phyloP scores from a whole-genome alignment of 2,329 filamentous ascomycete genomes.

The Verticillium zaregamsianum region DNA sequence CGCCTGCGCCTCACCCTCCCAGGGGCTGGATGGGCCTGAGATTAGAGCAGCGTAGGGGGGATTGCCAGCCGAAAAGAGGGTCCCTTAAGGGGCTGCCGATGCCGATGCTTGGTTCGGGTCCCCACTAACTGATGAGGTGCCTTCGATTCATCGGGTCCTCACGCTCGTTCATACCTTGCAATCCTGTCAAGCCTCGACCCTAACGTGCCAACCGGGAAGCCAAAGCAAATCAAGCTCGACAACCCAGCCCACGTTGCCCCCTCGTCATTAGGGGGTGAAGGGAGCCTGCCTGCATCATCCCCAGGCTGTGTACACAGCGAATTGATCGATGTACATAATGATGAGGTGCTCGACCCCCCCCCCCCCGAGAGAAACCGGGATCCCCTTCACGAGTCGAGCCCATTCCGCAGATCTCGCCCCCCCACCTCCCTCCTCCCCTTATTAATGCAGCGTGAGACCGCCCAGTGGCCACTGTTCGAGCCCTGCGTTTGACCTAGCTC shows the following conservation, averaged over 20 bases:
- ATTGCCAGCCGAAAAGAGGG: slow-evolving; percentile 5
- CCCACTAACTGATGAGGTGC: neutral
- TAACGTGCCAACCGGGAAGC: too few relatives aligned
- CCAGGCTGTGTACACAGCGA: neutral
- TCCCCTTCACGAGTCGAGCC: neutral
- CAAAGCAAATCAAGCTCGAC: neutral
- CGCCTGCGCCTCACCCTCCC: slow-evolving; percentile 6
- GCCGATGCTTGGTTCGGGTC: neutral
- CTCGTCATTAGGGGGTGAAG: neutral
- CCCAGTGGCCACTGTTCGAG: neutral
- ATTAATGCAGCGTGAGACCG: neutral
- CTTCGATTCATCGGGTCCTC: neutral
- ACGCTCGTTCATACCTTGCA: neutral
- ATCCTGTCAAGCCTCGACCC: too few relatives aligned
- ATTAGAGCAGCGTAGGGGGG: slow-evolving; percentile 12
- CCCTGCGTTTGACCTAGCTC: neutral
- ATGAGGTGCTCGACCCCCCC: neutral
- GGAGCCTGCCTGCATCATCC: neutral
- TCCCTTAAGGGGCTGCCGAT: neutral
- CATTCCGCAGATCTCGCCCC: neutral
- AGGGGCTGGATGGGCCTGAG: slow-evolving; percentile 13
- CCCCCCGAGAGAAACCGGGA: neutral
- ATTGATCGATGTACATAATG: neutral
- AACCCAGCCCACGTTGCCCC: neutral
- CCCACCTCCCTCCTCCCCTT: neutral